Percentiles rank a stretch among this genome's conserved stretches.
These are phyloP conservation scores for Saccharomyces paradoxus DNA, from an alignment of 805 yeast genomes.

Conservation along the genomic window DNA sequence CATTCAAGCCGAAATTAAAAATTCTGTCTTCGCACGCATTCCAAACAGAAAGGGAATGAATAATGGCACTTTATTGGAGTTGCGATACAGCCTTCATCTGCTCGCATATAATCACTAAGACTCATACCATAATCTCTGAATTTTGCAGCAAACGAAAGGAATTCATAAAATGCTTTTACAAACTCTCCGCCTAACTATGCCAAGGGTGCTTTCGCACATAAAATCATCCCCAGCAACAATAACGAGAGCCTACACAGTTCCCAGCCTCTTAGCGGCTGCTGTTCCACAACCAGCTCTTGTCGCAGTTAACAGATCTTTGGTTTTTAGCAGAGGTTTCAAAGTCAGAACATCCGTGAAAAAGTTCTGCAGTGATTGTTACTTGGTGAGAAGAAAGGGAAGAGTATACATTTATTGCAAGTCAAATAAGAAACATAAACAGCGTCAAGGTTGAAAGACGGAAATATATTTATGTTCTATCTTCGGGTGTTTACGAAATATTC, in stretches of 20 bases:
- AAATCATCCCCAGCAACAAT: not conserved
- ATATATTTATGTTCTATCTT: not conserved
- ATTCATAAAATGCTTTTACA: not conserved
- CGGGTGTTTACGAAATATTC: not conserved
- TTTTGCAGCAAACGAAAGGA: not conserved
- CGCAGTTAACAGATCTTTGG: not conserved
- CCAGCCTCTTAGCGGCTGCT: not conserved
- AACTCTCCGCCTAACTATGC: not conserved
- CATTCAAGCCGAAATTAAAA: not conserved
- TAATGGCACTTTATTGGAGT: not conserved
- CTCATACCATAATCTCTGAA: not conserved
- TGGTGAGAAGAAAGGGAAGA: slow-evolving; percentile 91
- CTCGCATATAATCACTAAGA: not conserved
- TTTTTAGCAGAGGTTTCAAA: slow-evolving; percentile 63
- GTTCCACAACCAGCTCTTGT: not conserved
- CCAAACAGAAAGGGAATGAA: not conserved
- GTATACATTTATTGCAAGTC: slow-evolving; percentile 90
- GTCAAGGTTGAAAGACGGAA: slow-evolving; percentile 52
- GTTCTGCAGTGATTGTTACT: slow-evolving; percentile 83
- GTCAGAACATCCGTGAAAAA: slow-evolving; percentile 89
- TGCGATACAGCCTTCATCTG: not conserved
- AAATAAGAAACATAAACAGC: slow-evolving; percentile 89
- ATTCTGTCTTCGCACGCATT: not conserved
- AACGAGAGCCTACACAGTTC: not conserved
- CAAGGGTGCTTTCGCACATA: not conserved